Percentiles rank a stretch among this genome's conserved stretches.
phyloP scores from a whole-genome alignment of 2,329 filamentous ascomycete genomes.

The Acephala macrosclerotiorum region DNA sequence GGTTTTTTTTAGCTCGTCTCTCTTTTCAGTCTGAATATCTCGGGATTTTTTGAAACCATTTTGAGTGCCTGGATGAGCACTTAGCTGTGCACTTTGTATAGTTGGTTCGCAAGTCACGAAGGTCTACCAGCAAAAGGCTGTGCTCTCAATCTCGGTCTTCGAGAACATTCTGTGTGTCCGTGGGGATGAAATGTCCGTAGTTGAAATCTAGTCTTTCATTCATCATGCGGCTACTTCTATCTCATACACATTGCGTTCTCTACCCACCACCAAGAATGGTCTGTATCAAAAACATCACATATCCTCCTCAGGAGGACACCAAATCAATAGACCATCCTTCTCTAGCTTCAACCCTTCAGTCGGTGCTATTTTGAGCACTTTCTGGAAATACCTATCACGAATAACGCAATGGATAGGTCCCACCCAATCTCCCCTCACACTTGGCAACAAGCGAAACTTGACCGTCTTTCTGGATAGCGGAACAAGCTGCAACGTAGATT shows the following conservation, averaged over 20 bases:
- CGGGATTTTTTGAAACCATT: no score
- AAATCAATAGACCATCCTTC: constrained; percentile 69
- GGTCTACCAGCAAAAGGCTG: no score
- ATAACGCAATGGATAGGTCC: constrained; percentile 74
- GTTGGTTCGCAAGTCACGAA: no score
- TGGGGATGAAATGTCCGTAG: not conserved
- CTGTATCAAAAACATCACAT: constrained; percentile 15
- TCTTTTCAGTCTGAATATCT: no score
- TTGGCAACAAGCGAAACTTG: constrained; percentile 77
- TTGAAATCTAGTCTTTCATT: constrained; percentile 4
- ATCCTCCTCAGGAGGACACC: constrained; percentile 58
- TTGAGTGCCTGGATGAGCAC: no score
- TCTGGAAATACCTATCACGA: constrained; percentile 91
- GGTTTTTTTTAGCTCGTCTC: no score
- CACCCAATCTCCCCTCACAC: constrained; percentile 71
- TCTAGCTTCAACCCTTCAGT: constrained; percentile 74
- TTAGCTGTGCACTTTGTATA: no score
- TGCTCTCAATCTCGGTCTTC: no score
- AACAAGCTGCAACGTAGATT: constrained; percentile 79
- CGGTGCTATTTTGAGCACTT: constrained; percentile 81
- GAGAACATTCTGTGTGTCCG: not conserved
- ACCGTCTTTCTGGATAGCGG: constrained; percentile 79
- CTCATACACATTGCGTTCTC: not conserved
- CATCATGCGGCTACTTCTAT: not conserved
- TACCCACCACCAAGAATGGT: not conserved